phyloP scores from a whole-genome alignment of 768 basidiomycete species.

The Termitomyces titanicus region DNA sequence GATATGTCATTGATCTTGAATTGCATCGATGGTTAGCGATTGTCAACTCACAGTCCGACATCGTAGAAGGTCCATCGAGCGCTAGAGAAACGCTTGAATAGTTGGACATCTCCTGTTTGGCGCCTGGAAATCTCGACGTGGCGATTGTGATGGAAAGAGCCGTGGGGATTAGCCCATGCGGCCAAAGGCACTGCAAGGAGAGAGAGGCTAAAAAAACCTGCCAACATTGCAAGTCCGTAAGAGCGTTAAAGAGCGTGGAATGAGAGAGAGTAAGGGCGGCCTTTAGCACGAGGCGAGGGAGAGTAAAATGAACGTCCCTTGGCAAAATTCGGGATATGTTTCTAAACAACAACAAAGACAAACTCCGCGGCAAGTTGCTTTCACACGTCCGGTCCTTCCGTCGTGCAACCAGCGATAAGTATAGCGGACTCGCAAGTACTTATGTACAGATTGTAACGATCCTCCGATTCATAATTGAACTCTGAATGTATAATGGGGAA shows the following conservation, averaged over 20 bases:
- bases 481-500: no score
- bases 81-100: slow-evolving; percentile 20
- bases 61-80: slow-evolving; percentile 28
- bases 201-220: slow-evolving; percentile 13
- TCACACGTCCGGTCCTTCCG: no score
- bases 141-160: slow-evolving; percentile 14
- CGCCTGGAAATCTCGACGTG: slow-evolving; percentile 24
- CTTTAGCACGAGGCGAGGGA: background rate
- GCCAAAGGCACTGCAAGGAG: slow-evolving; percentile 24
- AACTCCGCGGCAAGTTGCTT: slow-evolving; percentile 5
- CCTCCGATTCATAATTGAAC: no score
- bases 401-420: no score
- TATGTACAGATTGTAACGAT: no score
- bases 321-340: slow-evolving; percentile 2
- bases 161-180: slow-evolving; percentile 28
- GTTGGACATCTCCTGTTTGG: slow-evolving; percentile 17
- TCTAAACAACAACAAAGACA: slow-evolving; percentile 14
- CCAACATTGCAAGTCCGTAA: slow-evolving; percentile 13
- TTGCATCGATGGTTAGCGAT: background rate
- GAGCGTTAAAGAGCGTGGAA: slow-evolving; percentile 13
- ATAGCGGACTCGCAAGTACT: no score
- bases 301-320: background rate
- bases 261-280: slow-evolving; percentile 10
- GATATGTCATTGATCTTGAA: background rate
- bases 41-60: slow-evolving; percentile 24